A percentile compares a stretch with the other conserved stretches of the same genome.
Conservation (phyloP, 2,329 filamentous ascomycete species). For the Fusarium foetens region DNA sequence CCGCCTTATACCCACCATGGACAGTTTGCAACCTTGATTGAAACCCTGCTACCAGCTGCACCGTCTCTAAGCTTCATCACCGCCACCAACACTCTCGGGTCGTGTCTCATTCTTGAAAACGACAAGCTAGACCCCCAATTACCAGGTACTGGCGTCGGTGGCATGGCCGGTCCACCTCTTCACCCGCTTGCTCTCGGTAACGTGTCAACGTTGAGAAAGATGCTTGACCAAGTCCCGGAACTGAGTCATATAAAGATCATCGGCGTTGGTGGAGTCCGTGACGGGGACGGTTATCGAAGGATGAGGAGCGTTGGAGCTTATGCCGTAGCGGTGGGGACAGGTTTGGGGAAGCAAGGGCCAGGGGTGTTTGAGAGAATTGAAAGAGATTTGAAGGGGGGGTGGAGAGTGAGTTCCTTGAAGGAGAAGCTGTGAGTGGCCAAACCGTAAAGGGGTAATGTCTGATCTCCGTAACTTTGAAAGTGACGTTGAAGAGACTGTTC, state of each 20-base stretch:
- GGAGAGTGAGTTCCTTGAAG: conserved; percentile 6
- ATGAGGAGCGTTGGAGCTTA: conserved; percentile 74
- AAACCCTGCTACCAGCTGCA: conserved; percentile 56
- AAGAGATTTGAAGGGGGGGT: conserved; percentile 34
- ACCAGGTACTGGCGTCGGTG: conserved; percentile 70
- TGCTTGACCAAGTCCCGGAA: conserved; percentile 62
- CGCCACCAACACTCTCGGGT: conserved; percentile 77
- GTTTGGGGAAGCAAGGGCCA: conserved; percentile 71
- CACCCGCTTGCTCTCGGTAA: conserved; percentile 81
- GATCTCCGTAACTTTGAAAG: background rate
- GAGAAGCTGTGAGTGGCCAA: background rate
- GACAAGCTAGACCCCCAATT: conserved; percentile 54
- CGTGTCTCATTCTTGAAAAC: conserved; percentile 66
- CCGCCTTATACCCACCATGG: conserved; percentile 79
- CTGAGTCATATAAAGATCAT: conserved; percentile 70
- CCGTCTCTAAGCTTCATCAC: conserved; percentile 72
- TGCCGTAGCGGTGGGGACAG: conserved; percentile 76
- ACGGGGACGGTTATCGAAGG: conserved; percentile 68
- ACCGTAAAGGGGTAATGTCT: background rate
- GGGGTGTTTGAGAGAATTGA: conserved; percentile 70
- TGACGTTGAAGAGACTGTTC: background rate
- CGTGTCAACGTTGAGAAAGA: conserved; percentile 70
- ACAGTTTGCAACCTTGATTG: conserved; percentile 69
- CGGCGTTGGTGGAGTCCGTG: conserved; percentile 77
- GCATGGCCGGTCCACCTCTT: conserved; percentile 76